phyloP scores from a whole-genome alignment of 2,329 filamentous ascomycete species.

The Endoconidiophora polonica region DNA sequence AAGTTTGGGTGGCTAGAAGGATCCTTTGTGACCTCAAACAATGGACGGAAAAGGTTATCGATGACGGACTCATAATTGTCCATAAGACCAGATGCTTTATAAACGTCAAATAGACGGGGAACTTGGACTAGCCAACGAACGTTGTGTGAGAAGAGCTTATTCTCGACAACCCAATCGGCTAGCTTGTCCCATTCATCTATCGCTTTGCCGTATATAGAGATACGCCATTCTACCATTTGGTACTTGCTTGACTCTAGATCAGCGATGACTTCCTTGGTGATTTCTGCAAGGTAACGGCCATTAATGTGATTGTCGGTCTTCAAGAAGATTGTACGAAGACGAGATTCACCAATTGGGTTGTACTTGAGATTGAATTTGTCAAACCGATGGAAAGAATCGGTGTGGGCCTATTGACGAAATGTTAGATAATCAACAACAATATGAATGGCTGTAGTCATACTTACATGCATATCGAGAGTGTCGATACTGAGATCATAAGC shows the following conservation, averaged over 20 bases:
- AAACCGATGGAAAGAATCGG: constrained; percentile 94
- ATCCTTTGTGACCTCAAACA: constrained; percentile 87
- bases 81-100: constrained; percentile 78
- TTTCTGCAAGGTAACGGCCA: constrained; percentile 87
- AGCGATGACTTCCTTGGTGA: constrained; percentile 93
- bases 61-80: constrained; percentile 80
- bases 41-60: constrained; percentile 76
- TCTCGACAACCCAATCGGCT: constrained; percentile 92
- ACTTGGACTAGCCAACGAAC: constrained; percentile 95
- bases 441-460: constrained; percentile 20
- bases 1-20: constrained; percentile 79
- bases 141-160: constrained; percentile 95
- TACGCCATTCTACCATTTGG: constrained; percentile 98
- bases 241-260: constrained; percentile 98
- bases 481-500: constrained; percentile 97
- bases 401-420: constrained; percentile 51
- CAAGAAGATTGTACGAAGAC: constrained; percentile 90
- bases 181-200: constrained; percentile 96
- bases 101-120: constrained; percentile 86
- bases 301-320: constrained; percentile 98
- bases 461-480: constrained; percentile 93
- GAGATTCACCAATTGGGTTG: constrained; percentile 90
- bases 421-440: constrained; percentile 9
- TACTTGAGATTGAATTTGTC: constrained; percentile 99
- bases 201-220: constrained; percentile 86